Conservation (phyloP, 108 stramenopile genomes). For the Conticribra weissflogii region DNA sequence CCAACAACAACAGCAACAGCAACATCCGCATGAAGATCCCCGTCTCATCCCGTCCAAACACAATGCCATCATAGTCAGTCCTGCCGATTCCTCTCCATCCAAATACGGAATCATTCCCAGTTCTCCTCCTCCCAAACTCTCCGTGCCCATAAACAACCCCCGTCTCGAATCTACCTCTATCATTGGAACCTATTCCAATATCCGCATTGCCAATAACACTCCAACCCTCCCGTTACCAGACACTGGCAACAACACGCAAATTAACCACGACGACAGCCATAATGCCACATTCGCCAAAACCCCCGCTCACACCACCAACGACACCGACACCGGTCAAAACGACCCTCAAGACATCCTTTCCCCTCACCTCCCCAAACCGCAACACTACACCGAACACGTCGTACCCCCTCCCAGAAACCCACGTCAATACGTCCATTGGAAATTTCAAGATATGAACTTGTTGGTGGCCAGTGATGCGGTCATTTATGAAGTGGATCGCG, state of each 20-base stretch:
- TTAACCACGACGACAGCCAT: slow-evolving; percentile 10
- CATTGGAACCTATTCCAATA: too few relatives aligned
- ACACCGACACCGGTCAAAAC: slow-evolving; percentile 3
- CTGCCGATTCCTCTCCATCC: background rate
- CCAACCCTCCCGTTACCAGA: too few relatives aligned
- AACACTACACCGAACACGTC: slow-evolving; percentile 37
- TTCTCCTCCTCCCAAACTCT: too few relatives aligned
- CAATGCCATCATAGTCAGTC: background rate
- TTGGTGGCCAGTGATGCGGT: slow-evolving; percentile 80
- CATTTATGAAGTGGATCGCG: slow-evolving; percentile 22
- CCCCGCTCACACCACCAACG: background rate
- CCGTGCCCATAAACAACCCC: too few relatives aligned
- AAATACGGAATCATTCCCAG: too few relatives aligned
- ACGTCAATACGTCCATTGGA: slow-evolving; percentile 74
- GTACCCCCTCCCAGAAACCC: slow-evolving; percentile 47
- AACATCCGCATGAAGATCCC: background rate
- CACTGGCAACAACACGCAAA: slow-evolving; percentile 11
- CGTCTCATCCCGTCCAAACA: background rate
- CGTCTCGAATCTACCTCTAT: too few relatives aligned
- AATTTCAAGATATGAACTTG: slow-evolving; percentile 76
- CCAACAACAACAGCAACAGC: slow-evolving; percentile 3
- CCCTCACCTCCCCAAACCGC: slow-evolving; percentile 39
- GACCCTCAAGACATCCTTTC: slow-evolving; percentile 27
- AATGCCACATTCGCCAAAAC: background rate
- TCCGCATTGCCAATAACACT: too few relatives aligned